Conservation (phyloP, 257 asterid species). For the Coffea eugenioides region DNA sequence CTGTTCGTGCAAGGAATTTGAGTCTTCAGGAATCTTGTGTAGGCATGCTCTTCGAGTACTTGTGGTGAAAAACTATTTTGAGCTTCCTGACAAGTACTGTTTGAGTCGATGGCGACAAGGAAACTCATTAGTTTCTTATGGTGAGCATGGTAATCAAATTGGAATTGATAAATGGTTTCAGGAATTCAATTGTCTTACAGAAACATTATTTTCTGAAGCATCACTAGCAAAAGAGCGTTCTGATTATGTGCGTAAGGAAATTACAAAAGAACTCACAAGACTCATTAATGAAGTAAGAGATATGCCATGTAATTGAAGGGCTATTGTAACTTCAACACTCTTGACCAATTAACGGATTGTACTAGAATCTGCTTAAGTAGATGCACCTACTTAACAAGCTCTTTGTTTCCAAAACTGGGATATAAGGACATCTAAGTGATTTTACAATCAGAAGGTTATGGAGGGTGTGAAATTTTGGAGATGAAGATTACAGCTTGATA, state of each 20-base stretch:
- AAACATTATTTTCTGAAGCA: slow-evolving; percentile 56
- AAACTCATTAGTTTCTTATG: slow-evolving; percentile 36
- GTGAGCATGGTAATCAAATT: slow-evolving; percentile 27
- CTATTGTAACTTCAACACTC: slow-evolving; percentile 27
- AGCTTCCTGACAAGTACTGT: slow-evolving; percentile 56
- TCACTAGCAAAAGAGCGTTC: slow-evolving; percentile 48
- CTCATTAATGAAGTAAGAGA: slow-evolving; percentile 48
- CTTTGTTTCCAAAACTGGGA: background rate
- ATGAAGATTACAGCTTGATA: background rate
- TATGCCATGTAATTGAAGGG: slow-evolving; percentile 46
- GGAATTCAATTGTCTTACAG: slow-evolving; percentile 50
- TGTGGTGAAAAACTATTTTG: slow-evolving; percentile 56
- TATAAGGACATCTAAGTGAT: background rate
- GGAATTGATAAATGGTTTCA: slow-evolving; percentile 46
- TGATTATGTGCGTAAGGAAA: slow-evolving; percentile 52
- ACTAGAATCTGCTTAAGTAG: too few relatives aligned
- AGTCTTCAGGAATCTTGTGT: slow-evolving; percentile 63
- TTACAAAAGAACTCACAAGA: slow-evolving; percentile 42
- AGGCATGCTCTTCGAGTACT: slow-evolving; percentile 70
- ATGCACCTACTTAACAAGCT: background rate
- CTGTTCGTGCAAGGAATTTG: slow-evolving; percentile 70
- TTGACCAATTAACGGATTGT: slow-evolving; percentile 30
- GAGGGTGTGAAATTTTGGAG: background rate
- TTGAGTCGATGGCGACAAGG: slow-evolving; percentile 59
- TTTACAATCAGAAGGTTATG: background rate